Conservation (phyloP, 257 asterid genomes). For the Petrea volubilis region DNA sequence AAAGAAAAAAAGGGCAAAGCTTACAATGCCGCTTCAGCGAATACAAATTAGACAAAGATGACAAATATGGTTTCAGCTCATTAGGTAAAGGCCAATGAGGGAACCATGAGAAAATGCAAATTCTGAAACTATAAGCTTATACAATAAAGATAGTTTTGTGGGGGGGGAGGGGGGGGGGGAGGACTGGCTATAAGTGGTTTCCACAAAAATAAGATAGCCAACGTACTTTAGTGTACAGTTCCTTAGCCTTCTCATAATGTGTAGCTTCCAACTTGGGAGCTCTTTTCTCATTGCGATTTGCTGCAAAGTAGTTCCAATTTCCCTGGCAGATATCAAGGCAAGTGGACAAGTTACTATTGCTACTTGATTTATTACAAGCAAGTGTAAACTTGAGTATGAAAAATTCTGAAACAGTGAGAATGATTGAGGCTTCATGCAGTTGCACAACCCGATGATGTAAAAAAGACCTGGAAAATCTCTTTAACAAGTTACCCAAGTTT, state of each 20-base stretch:
- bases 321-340: constrained; percentile 56
- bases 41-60: neutral
- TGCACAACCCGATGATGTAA: neutral
- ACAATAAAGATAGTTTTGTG: neutral
- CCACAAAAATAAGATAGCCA: constrained; percentile 19
- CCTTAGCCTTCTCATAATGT: constrained; percentile 97
- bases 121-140: neutral
- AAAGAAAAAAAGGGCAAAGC: neutral
- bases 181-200: constrained; percentile 21
- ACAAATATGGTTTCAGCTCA: neutral
- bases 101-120: neutral
- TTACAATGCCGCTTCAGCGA: neutral
- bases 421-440: neutral
- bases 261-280: constrained; percentile 94
- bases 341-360: constrained; percentile 24
- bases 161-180: neutral
- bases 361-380: constrained; percentile 20
- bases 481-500: neutral
- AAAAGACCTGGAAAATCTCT: constrained; percentile 4
- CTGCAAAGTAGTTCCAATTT: constrained; percentile 92
- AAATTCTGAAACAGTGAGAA: neutral
- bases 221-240: constrained; percentile 84
- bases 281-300: constrained; percentile 88
- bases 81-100: no score
- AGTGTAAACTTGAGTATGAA: constrained; percentile 12